Base-by-base conservation (phyloP, 768 basidiomycete species). In the Termitomyces sp. region DNA sequence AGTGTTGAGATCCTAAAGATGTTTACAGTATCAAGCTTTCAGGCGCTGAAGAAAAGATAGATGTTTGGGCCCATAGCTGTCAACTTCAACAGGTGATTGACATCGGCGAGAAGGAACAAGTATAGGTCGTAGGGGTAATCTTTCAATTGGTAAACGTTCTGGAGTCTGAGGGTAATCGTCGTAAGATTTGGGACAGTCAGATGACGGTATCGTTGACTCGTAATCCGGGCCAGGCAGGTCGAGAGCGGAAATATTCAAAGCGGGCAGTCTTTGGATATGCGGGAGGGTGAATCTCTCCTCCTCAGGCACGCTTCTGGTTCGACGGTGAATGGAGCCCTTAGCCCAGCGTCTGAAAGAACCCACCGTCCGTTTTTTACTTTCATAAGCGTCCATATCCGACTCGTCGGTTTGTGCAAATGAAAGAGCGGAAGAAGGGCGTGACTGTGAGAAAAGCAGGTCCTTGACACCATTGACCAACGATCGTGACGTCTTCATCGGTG, bases 401-500 rank as follows among this genome's bases (percentile, higher is more conserved):
- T 45, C 42, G 52, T 49, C 57, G 48, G 55, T 37, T 13, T 59
- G 58, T 36, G 46, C 52, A 6, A 70, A 63, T 36, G 70, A 62
- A 47, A 72, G 65, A 6, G 81, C 75, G 16, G 81, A 78, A 15
- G 66, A 58, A 5, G 82, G 70, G 1, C 79, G 81, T 53, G 82
- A 74, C 30, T 75, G 71, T 64, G 89, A 87, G 54, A 59, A 59
- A 16, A 59, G 54, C n/a, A 89, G 74, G 20, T 76, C 82, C 63
- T 78, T 81, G 57, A 89, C 82, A 63, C 84, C 86, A 62, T 80
- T 83, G 49, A 85, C 81, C 70, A 89, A 77, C 15, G 83, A 85
- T 30, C 79, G 70, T 61, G 66, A 51, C 65, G 69, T 58, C 71
- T 76, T 55, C 66, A 67, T 58, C 47, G 74, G 39, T 55, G 66